Percentiles rank a stretch among this genome's conserved stretches.
Evolutionary conservation across 2,329 filamentous ascomycete genomes (phyloP).

Genomic region (Stenocarpella maydis): DNA sequence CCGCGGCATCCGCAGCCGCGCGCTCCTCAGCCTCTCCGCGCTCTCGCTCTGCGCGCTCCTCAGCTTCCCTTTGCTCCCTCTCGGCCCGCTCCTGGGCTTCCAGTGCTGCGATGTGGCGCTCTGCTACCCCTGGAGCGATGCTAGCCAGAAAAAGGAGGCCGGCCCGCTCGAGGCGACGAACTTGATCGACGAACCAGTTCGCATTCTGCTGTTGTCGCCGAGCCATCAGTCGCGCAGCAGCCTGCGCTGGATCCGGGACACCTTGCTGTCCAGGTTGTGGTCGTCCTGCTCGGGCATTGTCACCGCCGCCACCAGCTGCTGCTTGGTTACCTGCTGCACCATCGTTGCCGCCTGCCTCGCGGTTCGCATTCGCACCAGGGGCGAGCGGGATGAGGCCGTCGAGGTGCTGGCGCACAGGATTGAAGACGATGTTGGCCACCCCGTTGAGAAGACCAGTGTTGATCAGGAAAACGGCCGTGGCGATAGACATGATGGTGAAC

Average conservation of each 20-base stretch:
- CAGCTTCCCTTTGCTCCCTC: conserved; percentile 53
- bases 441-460: conserved; percentile 68
- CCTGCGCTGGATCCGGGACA: conserved; percentile 56
- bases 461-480: conserved; percentile 63
- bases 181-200: conserved; percentile 58
- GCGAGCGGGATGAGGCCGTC: conserved; percentile 66
- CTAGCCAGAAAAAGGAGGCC: conserved; percentile 71
- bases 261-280: conserved; percentile 41
- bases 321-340: conserved; percentile 35
- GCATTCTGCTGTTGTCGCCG: conserved; percentile 54
- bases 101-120: conserved; percentile 68
- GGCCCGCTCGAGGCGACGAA: conserved; percentile 65
- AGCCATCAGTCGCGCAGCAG: conserved; percentile 63
- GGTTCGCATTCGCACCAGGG: conserved; percentile 43
- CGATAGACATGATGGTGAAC: conserved; percentile 62
- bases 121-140: conserved; percentile 70
- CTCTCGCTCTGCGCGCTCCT: conserved; percentile 49
- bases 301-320: conserved; percentile 38
- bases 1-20: conserved; percentile 41
- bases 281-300: conserved; percentile 33
- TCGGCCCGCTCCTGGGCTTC: conserved; percentile 61
- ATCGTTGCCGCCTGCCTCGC: conserved; percentile 32
- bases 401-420: conserved; percentile 65
- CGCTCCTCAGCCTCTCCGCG: conserved; percentile 43
- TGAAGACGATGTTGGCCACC: conserved; percentile 62